phyloP scores from a whole-genome alignment of 768 basidiomycete genomes.

The Pleurotus salmoneostramineus region DNA sequence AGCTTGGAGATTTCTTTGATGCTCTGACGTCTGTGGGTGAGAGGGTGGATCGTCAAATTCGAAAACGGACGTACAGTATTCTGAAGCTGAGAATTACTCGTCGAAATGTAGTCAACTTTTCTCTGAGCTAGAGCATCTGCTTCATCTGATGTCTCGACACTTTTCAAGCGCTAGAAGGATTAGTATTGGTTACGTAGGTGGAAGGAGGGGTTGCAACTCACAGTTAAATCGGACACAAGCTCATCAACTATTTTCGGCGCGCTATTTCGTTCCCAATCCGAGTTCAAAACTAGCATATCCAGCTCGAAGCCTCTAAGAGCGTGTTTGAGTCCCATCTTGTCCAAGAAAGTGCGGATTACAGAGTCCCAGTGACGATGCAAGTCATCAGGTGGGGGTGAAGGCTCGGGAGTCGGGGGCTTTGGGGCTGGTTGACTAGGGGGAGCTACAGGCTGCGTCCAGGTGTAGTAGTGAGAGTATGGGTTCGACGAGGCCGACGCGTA shows the following conservation, averaged over 20 bases:
- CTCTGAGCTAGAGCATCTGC: conserved; percentile 53
- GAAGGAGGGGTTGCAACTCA: conserved; percentile 22
- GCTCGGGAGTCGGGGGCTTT: conserved; percentile 22
- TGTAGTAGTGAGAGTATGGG: not conserved
- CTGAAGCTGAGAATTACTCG: conserved; percentile 47
- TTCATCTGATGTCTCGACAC: conserved; percentile 7
- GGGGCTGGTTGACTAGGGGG: conserved; percentile 6
- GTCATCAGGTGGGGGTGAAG: conserved; percentile 31
- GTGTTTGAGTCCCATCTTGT: conserved; percentile 51
- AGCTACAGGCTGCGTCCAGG: not conserved
- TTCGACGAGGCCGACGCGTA: too few relatives aligned
- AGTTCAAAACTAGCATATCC: conserved; percentile 71
- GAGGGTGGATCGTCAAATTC: not conserved
- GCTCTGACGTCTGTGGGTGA: conserved; percentile 33
- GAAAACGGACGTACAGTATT: conserved; percentile 45
- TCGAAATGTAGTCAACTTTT: conserved; percentile 60
- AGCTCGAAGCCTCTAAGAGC: conserved; percentile 58
- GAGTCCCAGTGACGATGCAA: conserved; percentile 60
- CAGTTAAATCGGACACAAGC: conserved; percentile 47
- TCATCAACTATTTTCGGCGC: conserved; percentile 53
- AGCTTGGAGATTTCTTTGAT: conserved; percentile 71
- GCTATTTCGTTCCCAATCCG: conserved; percentile 57
- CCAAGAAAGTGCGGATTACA: conserved; percentile 49
- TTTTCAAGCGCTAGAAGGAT: conserved; percentile 4
- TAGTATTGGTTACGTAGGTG: not conserved